Conservation (phyloP, 192 early-diverging fungal species). For the Diversispora eburnea region DNA sequence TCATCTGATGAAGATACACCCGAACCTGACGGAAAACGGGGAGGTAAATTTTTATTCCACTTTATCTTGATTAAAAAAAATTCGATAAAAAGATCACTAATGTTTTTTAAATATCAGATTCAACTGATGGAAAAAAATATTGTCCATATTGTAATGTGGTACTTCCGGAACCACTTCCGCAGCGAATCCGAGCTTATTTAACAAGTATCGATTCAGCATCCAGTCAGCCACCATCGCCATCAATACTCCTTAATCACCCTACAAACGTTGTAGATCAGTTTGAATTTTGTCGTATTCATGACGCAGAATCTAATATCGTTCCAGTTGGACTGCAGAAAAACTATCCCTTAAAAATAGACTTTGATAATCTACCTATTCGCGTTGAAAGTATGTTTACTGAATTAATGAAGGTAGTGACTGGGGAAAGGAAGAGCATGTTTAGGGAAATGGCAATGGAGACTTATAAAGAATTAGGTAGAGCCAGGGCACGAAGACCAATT, state of each 20-base stretch:
- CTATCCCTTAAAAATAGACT: conserved; percentile 42
- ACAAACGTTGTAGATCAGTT: conserved; percentile 29
- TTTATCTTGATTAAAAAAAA: no score
- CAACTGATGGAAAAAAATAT: neutral
- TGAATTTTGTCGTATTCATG: conserved; percentile 50
- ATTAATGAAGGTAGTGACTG: conserved; percentile 36
- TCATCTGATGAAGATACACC: no score
- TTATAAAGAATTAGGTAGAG: conserved; percentile 38
- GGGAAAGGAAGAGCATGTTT: conserved; percentile 33
- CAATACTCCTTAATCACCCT: neutral
- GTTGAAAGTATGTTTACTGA: conserved; percentile 34
- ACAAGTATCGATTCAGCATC: neutral
- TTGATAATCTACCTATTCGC: conserved; percentile 32
- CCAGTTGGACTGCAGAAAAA: conserved; percentile 38
- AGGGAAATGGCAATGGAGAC: conserved; percentile 30
- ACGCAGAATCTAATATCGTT: conserved; percentile 35
- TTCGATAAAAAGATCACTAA: neutral
- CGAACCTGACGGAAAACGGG: no score
- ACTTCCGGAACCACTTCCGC: conserved; percentile 4
- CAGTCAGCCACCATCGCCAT: neutral
- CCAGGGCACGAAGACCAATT: conserved; percentile 42
- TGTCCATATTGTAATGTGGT: conserved; percentile 10
- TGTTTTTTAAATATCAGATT: neutral
- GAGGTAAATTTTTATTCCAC: no score
- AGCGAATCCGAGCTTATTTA: neutral